Conservation (phyloP, 192 early-diverging fungal genomes). For the Cladochytrium replicatum region DNA sequence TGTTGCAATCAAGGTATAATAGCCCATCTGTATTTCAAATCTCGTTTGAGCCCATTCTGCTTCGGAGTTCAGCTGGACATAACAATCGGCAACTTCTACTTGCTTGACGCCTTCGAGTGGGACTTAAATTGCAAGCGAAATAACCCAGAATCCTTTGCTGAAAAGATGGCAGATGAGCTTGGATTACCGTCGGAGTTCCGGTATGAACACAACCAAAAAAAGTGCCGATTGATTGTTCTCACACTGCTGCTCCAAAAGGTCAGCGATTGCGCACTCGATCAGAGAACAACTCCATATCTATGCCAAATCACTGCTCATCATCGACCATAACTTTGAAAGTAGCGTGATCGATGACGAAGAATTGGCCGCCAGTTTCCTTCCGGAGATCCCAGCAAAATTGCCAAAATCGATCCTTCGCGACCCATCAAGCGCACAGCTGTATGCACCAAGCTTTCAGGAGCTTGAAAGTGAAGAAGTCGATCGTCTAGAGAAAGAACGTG, state of each 20-base stretch:
- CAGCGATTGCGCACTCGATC: slow-evolving; percentile 86
- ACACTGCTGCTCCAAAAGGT: slow-evolving; percentile 31
- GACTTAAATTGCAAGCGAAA: slow-evolving; percentile 68
- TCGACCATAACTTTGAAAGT: slow-evolving; percentile 72
- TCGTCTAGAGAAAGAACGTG: neutral
- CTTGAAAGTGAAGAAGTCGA: neutral
- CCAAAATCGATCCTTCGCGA: too few species aligned
- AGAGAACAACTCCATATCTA: slow-evolving; percentile 84
- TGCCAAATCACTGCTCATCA: slow-evolving; percentile 70
- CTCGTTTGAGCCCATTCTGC: neutral
- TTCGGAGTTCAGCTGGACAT: slow-evolving; percentile 73
- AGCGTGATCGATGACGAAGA: slow-evolving; percentile 69
- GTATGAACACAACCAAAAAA: slow-evolving; percentile 23
- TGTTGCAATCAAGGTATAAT: slow-evolving; percentile 58
- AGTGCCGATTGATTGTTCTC: slow-evolving; percentile 1
- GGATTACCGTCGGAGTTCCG: slow-evolving; percentile 79
- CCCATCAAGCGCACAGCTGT: neutral
- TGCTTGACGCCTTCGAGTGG: slow-evolving; percentile 95
- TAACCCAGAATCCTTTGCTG: slow-evolving; percentile 79
- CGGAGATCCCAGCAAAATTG: slow-evolving; percentile 41
- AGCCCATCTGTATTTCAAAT: neutral
- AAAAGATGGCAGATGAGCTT: slow-evolving; percentile 63
- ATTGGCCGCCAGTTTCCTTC: slow-evolving; percentile 56
- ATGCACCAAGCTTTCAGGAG: slow-evolving; percentile 7
- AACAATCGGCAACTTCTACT: slow-evolving; percentile 67